Evolutionary conservation across 2,329 filamentous ascomycete species (phyloP).

Genomic region (Cordyceps cateniannulata): DNA sequence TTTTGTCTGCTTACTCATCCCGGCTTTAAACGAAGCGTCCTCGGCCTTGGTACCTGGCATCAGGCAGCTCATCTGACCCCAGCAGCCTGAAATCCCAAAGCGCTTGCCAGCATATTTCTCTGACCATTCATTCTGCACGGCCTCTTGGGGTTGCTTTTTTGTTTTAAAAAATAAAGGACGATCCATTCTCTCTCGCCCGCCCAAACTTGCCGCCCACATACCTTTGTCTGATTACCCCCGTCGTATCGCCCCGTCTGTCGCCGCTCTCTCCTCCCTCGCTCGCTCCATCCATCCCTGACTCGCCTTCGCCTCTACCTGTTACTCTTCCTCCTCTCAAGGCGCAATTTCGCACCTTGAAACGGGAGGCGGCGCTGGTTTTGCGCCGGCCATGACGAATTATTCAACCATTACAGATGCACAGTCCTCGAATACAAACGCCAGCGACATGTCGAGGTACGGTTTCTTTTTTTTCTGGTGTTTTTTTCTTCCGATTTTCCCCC

Average conservation of each 20-base stretch:
- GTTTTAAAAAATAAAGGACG: background rate
- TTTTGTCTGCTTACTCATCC: too few relatives aligned
- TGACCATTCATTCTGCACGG: background rate
- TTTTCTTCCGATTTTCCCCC: background rate
- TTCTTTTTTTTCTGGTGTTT: background rate
- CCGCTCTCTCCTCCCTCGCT: background rate
- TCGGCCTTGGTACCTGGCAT: too few relatives aligned
- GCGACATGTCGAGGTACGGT: conserved; percentile 44
- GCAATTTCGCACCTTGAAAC: conserved; percentile 13
- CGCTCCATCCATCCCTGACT: background rate
- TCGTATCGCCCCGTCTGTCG: conserved; percentile 9
- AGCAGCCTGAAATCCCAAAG: background rate
- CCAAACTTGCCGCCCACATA: too few relatives aligned
- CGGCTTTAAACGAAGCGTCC: too few relatives aligned
- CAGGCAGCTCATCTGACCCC: background rate
- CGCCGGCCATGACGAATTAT: conserved; percentile 47
- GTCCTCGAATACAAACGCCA: conserved; percentile 31
- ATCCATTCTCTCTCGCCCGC: too few relatives aligned
- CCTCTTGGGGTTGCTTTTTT: background rate
- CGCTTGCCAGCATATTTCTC: background rate
- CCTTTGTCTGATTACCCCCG: background rate
- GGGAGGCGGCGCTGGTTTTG: conserved; percentile 13
- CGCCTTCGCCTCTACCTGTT: background rate
- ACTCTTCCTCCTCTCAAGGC: conserved; percentile 7
- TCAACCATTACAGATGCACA: conserved; percentile 45